Evolutionary conservation across 2,329 filamentous ascomycete genomes (phyloP).

Genomic region (Thermoascus crustaceus): DNA sequence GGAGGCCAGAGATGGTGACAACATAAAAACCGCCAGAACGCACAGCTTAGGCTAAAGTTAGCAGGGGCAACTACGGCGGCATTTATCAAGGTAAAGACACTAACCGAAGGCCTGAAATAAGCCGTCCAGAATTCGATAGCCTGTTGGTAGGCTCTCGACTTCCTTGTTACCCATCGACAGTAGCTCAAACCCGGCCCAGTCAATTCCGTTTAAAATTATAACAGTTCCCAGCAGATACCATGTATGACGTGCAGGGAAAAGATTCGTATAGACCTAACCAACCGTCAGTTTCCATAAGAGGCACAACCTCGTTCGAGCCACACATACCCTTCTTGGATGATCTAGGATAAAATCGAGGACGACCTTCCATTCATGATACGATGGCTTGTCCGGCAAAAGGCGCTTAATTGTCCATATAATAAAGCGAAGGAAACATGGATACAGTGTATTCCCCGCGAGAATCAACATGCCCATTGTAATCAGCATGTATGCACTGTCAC

Average conservation of each 20-base stretch:
- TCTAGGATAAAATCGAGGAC: conserved; percentile 28
- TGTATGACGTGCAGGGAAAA: conserved; percentile 57
- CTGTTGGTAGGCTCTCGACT: conserved; percentile 44
- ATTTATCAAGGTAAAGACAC: conserved; percentile 53
- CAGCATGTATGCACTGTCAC: conserved; percentile 30
- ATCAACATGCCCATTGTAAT: conserved; percentile 49
- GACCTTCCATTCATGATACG: conserved; percentile 22
- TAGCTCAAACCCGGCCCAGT: conserved; percentile 59
- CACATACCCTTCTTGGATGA: conserved; percentile 22
- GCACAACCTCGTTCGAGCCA: background rate
- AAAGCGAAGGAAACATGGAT: conserved; percentile 55
- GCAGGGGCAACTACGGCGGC: conserved; percentile 42
- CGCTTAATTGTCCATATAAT: conserved; percentile 45
- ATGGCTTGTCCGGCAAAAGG: conserved; percentile 19
- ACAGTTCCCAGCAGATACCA: conserved; percentile 60
- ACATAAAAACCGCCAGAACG: conserved; percentile 60
- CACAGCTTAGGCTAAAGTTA: conserved; percentile 37
- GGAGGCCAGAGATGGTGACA: conserved; percentile 49
- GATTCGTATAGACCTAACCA: conserved; percentile 22
- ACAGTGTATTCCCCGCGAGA: conserved; percentile 58
- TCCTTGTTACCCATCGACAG: conserved; percentile 55
- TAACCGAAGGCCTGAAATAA: conserved; percentile 56
- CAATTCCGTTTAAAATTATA: conserved; percentile 51
- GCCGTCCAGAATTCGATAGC: conserved; percentile 53
- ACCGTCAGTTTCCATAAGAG: background rate